Evolutionary conservation across 441 rosid species (phyloP).

Genomic region (Populus hybrid): DNA sequence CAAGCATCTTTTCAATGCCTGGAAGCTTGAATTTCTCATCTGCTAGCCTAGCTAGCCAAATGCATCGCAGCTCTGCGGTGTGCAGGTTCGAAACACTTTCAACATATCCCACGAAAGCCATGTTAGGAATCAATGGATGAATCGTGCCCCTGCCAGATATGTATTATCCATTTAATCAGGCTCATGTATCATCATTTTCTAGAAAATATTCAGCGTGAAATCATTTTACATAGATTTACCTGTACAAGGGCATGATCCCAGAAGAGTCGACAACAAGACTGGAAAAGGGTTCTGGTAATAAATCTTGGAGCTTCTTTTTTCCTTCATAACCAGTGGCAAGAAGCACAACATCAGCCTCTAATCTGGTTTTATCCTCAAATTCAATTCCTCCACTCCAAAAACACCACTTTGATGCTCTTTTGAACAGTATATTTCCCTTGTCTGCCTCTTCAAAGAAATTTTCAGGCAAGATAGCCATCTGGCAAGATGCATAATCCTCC

Average conservation of each 20-base stretch:
- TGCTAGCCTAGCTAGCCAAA: slow-evolving; percentile 42
- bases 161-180: neutral
- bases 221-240: slow-evolving; percentile 23
- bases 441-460: slow-evolving; percentile 54
- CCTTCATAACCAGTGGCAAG: slow-evolving; percentile 58
- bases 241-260: slow-evolving; percentile 54
- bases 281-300: slow-evolving; percentile 41
- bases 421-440: slow-evolving; percentile 52
- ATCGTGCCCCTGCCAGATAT: slow-evolving; percentile 36
- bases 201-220: neutral
- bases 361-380: slow-evolving; percentile 40
- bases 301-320: slow-evolving; percentile 38
- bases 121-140: slow-evolving; percentile 51
- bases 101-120: slow-evolving; percentile 57
- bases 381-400: slow-evolving; percentile 47
- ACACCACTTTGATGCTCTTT: slow-evolving; percentile 47
- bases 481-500: slow-evolving; percentile 63
- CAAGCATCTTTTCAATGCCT: slow-evolving; percentile 51
- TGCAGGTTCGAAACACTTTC: slow-evolving; percentile 52
- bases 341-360: slow-evolving; percentile 57
- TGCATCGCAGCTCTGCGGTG: slow-evolving; percentile 48
- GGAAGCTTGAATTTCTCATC: slow-evolving; percentile 69
- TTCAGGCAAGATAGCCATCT: slow-evolving; percentile 56
- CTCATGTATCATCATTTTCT: neutral
- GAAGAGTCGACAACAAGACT: slow-evolving; percentile 29